A percentile compares a stretch with the other conserved stretches of the same genome.
Conservation (phyloP, 371 early-diverging fungal genomes). For the Syncephalastrum monosporum region DNA sequence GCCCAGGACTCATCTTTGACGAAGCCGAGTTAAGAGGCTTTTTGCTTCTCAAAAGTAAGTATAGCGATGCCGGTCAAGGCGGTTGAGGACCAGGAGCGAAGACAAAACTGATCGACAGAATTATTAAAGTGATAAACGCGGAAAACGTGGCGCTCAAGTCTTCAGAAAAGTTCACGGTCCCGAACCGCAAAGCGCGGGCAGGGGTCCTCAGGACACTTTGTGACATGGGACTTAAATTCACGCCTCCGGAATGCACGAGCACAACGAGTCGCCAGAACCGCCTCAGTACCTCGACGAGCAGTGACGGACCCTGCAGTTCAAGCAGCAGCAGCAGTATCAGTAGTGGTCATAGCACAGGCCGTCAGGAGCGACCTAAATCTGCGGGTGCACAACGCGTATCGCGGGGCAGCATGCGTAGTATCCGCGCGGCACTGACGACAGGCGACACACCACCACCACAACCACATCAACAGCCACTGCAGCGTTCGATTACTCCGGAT, state of each 20-base stretch:
- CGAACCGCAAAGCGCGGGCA: slow-evolving; percentile 50
- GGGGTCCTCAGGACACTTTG: slow-evolving; percentile 44
- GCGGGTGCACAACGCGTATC: slow-evolving; percentile 22
- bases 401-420: slow-evolving; percentile 18
- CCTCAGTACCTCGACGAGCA: neutral
- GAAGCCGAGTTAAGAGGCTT: slow-evolving; percentile 52
- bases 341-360: neutral
- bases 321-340: neutral
- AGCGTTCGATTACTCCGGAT: slow-evolving; percentile 11
- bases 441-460: slow-evolving; percentile 5
- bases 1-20: slow-evolving; percentile 58
- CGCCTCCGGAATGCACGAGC: slow-evolving; percentile 1
- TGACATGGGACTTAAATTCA: slow-evolving; percentile 28
- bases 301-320: too few relatives aligned
- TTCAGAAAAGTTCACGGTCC: slow-evolving; percentile 51
- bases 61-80: slow-evolving; percentile 7
- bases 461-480: neutral
- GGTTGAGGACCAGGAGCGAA: too few relatives aligned
- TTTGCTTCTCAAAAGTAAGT: slow-evolving; percentile 56
- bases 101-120: too few relatives aligned
- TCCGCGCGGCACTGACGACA: slow-evolving; percentile 10
- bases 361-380: slow-evolving; percentile 16
- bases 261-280: slow-evolving; percentile 2
- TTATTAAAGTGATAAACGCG: slow-evolving; percentile 60
- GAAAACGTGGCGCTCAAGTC: slow-evolving; percentile 75